A percentile compares a stretch with the other conserved stretches of the same genome.
phyloP scores from a whole-genome alignment of 805 yeast genomes.

The Saccharomycopsis capsularis region DNA sequence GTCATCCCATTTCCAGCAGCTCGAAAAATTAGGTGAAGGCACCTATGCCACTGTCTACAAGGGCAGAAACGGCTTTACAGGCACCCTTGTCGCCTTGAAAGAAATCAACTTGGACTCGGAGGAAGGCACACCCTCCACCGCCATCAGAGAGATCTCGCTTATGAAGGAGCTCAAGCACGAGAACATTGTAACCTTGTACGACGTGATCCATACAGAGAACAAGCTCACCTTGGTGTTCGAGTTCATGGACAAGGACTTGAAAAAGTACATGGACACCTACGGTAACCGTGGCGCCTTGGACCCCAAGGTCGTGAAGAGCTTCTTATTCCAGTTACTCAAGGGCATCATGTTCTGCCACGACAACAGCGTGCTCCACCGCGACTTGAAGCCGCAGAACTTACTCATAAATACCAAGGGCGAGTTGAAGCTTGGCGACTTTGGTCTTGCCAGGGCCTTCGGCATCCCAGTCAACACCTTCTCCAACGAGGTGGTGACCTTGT shows the following conservation, averaged over 20 bases:
- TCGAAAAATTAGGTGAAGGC: slow-evolving; percentile 89
- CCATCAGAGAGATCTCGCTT: slow-evolving; percentile 90
- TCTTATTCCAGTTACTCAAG: slow-evolving; percentile 87
- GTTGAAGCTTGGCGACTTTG: slow-evolving; percentile 92
- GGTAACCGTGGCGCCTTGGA: slow-evolving; percentile 72
- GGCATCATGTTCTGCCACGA: slow-evolving; percentile 88
- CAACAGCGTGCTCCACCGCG: slow-evolving; percentile 64
- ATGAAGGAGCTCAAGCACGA: slow-evolving; percentile 93
- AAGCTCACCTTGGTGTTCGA: slow-evolving; percentile 91
- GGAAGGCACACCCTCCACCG: slow-evolving; percentile 98
- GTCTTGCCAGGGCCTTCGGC: slow-evolving; percentile 95
- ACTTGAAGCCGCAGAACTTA: slow-evolving; percentile 90
- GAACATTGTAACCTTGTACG: slow-evolving; percentile 86
- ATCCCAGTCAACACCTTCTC: slow-evolving; percentile 96
- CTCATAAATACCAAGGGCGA: slow-evolving; percentile 86
- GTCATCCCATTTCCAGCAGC: slow-evolving; percentile 29
- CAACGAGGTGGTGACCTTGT: slow-evolving; percentile 93
- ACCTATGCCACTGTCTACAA: slow-evolving; percentile 99
- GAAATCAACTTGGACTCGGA: slow-evolving; percentile 93
- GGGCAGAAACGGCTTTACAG: slow-evolving; percentile 79
- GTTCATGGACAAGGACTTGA: slow-evolving; percentile 86
- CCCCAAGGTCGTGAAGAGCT: slow-evolving; percentile 69
- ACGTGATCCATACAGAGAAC: slow-evolving; percentile 95
- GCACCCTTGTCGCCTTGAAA: slow-evolving; percentile 86
- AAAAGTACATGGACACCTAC: slow-evolving; percentile 86